Percentiles rank a stretch among this genome's conserved stretches.
phyloP scores from a whole-genome alignment of 306 rosid genomes.

The Boehmeria nivea region DNA sequence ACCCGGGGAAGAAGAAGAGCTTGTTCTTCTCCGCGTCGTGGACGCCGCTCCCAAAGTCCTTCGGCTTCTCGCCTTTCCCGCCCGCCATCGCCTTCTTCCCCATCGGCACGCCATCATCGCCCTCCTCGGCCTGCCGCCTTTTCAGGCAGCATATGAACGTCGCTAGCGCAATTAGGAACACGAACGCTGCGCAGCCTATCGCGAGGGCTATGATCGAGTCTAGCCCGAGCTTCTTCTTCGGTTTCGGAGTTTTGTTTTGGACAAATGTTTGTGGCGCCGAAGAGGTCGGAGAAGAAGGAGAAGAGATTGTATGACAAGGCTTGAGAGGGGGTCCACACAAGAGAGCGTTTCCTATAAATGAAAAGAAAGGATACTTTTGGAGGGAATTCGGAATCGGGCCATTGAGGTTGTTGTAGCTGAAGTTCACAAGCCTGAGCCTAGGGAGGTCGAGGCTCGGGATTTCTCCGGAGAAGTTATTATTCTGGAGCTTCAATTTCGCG shows the following conservation, averaged over 20 bases:
- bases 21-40: conserved; percentile 81
- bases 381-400: conserved; percentile 66
- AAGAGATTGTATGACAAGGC: conserved; percentile 36
- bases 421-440: conserved; percentile 45
- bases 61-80: conserved; percentile 55
- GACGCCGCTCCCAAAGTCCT: conserved; percentile 77
- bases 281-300: conserved; percentile 24
- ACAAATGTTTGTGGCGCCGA: conserved; percentile 25
- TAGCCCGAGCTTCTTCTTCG: conserved; percentile 34
- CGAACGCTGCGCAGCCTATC: conserved; percentile 42
- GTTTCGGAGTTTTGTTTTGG: too few species aligned
- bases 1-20: conserved; percentile 67
- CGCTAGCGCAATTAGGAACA: conserved; percentile 35
- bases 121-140: conserved; percentile 27
- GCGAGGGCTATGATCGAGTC: conserved; percentile 47
- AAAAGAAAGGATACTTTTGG: conserved; percentile 42
- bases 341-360: conserved; percentile 60
- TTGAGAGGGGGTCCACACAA: conserved; percentile 66
- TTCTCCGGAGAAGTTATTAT: conserved; percentile 55
- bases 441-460: conserved; percentile 60
- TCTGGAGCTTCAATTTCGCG: conserved; percentile 46
- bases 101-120: conserved; percentile 28
- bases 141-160: conserved; percentile 38
- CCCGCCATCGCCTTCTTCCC: conserved; percentile 52
- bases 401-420: conserved; percentile 58